These are phyloP conservation scores for Pseudopyrenochaeta lycopersici DNA, from an alignment of 2,329 filamentous ascomycete species.

Conservation along the genomic window DNA sequence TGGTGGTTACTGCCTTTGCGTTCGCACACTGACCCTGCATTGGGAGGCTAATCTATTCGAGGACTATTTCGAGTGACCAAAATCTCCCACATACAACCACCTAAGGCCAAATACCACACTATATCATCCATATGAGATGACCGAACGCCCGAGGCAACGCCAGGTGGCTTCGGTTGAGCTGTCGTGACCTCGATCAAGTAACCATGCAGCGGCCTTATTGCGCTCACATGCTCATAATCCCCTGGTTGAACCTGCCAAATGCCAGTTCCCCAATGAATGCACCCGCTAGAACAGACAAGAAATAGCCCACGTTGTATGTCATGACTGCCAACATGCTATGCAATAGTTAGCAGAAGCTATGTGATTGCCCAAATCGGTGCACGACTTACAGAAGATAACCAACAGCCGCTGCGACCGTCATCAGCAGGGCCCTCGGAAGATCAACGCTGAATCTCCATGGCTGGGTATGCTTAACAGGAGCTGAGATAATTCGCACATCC, in stretches of 20 bases:
- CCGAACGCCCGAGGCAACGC: neutral
- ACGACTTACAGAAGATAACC: slow-evolving; percentile 83
- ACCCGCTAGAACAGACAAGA: slow-evolving; percentile 78
- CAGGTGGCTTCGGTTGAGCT: neutral
- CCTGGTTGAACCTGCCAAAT: slow-evolving; percentile 71
- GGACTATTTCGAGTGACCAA: slow-evolving; percentile 4
- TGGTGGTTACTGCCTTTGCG: neutral
- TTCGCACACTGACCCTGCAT: slow-evolving; percentile 1
- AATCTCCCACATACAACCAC: slow-evolving; percentile 10
- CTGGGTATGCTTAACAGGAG: slow-evolving; percentile 60
- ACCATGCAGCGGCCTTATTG: neutral
- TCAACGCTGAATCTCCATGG: slow-evolving; percentile 88
- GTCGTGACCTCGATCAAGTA: neutral
- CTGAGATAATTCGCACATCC: slow-evolving; percentile 76
- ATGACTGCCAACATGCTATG: slow-evolving; percentile 89
- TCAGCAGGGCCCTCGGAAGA: slow-evolving; percentile 74
- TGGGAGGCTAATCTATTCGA: slow-evolving; percentile 22
- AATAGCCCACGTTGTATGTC: slow-evolving; percentile 88
- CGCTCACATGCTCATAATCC: slow-evolving; percentile 39
- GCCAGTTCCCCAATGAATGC: slow-evolving; percentile 87
- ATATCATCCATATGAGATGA: neutral
- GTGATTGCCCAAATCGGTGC: neutral
- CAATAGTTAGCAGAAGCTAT: slow-evolving; percentile 24
- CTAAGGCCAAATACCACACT: neutral
- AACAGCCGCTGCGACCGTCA: slow-evolving; percentile 76